Percentiles rank a stretch among this genome's conserved stretches.
Evolutionary conservation across 805 yeast species (phyloP).

Genomic region (Dipodascus geniculatus): DNA sequence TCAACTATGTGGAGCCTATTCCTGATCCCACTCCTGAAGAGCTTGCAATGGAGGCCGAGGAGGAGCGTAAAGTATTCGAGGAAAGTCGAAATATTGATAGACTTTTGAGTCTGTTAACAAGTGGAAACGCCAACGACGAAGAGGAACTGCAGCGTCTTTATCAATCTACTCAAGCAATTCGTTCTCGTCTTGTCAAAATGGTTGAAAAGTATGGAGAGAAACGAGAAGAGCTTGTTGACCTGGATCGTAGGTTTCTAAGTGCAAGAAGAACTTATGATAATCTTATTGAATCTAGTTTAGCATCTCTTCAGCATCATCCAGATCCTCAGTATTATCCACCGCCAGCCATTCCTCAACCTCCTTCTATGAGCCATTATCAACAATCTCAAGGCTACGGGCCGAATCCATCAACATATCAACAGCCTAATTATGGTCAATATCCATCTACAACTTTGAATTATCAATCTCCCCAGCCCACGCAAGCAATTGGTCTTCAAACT

Average conservation of each 20-base stretch:
- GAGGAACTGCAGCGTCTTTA: constrained; percentile 66
- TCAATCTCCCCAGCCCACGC: not conserved
- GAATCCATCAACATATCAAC: constrained; percentile 4
- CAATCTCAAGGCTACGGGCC: constrained; percentile 7
- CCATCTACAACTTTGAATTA: not conserved
- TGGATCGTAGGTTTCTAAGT: constrained; percentile 57
- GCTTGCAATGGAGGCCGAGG: constrained; percentile 34
- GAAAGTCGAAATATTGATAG: constrained; percentile 55
- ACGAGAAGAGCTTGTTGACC: constrained; percentile 61
- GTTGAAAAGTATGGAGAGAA: constrained; percentile 69
- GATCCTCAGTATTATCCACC: constrained; percentile 3
- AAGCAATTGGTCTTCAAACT: not conserved
- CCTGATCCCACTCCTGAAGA: constrained; percentile 56
- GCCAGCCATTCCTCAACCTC: not conserved
- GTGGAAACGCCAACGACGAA: constrained; percentile 30
- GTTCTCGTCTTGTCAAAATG: constrained; percentile 61
- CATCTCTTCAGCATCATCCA: constrained; percentile 11
- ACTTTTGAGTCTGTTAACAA: constrained; percentile 8
- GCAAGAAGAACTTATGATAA: constrained; percentile 64
- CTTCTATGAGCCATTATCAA: not conserved
- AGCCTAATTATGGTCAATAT: not conserved
- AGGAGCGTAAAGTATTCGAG: constrained; percentile 43
- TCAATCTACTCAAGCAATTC: constrained; percentile 57
- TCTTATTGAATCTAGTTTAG: constrained; percentile 42
- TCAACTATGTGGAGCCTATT: constrained; percentile 78